Evolutionary conservation across 2,329 filamentous ascomycete genomes (phyloP).

Genomic region (Verruconis gallopava): DNA sequence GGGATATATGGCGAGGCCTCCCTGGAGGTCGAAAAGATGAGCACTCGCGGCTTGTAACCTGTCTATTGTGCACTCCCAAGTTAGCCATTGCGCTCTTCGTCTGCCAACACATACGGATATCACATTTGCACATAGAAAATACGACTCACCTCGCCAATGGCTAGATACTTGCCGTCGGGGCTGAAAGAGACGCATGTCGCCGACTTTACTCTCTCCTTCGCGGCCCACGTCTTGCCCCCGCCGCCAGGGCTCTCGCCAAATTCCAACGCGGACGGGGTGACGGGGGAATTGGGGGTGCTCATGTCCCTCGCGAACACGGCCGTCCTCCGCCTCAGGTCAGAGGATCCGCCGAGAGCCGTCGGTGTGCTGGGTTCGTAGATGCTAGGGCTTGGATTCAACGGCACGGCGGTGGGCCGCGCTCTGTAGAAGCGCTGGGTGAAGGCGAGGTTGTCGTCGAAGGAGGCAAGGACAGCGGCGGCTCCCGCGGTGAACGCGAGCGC

Average conservation of each 20-base stretch:
- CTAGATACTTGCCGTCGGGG: conserved; percentile 72
- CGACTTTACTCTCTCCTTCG: conserved; percentile 84
- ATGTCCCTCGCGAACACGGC: conserved; percentile 30
- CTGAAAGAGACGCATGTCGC: conserved; percentile 85
- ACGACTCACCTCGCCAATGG: conserved; percentile 63
- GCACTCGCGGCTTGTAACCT: conserved; percentile 79
- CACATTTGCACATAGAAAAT: neutral
- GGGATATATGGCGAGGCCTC: conserved; percentile 71
- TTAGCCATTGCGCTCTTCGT: too few species aligned
- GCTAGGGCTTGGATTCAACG: conserved; percentile 47
- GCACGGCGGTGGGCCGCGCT: conserved; percentile 59
- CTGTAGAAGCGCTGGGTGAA: conserved; percentile 78
- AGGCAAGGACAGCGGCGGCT: conserved; percentile 81
- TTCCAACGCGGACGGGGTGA: conserved; percentile 33
- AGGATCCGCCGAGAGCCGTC: conserved; percentile 37
- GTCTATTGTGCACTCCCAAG: conserved; percentile 44
- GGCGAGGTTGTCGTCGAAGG: conserved; percentile 52
- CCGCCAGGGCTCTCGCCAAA: conserved; percentile 38
- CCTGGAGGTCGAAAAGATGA: conserved; percentile 70
- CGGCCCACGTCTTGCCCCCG: conserved; percentile 63
- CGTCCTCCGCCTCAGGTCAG: conserved; percentile 44
- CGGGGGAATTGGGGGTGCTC: conserved; percentile 34
- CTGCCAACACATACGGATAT: neutral
- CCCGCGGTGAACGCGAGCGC: conserved; percentile 85
- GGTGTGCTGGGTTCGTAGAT: conserved; percentile 43